These are phyloP conservation scores for Phytopythium mirpurense DNA, from an alignment of 352 stramenopile species.

Conservation along the genomic window DNA sequence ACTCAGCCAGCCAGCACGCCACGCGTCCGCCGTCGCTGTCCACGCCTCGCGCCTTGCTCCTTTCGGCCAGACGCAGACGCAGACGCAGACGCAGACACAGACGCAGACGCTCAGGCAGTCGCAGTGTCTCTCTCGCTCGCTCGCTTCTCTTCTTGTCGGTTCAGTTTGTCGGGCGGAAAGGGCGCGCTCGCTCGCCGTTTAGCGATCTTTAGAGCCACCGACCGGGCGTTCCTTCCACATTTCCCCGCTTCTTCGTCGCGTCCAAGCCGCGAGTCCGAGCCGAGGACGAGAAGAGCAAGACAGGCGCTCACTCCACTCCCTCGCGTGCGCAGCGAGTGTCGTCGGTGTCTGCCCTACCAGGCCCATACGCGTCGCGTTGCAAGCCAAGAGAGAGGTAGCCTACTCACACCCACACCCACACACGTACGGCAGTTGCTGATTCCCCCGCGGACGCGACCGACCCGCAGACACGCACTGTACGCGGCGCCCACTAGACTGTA, in stretches of 20 bases:
- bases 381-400: too few species aligned
- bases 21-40: too few species aligned
- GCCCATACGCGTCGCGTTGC: too few species aligned
- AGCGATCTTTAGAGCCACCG: slow-evolving; percentile 1
- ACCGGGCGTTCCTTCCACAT: slow-evolving; percentile 3
- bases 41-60: too few species aligned
- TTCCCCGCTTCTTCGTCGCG: neutral
- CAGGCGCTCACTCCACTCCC: neutral
- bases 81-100: too few species aligned
- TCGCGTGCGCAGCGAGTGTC: neutral
- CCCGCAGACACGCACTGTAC: neutral
- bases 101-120: too few species aligned
- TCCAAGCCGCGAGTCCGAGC: neutral
- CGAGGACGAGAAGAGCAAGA: neutral
- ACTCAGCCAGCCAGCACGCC: too few species aligned
- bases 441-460: neutral
- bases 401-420: too few species aligned
- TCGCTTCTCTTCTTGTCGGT: neutral
- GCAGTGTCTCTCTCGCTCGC: too few species aligned
- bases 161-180: neutral
- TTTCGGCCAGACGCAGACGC: too few species aligned
- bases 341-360: neutral
- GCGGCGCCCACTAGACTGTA: too few species aligned
- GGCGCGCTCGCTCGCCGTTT: too few species aligned
- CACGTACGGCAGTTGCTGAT: neutral